Percentiles rank a stretch among this genome's conserved stretches.
These are phyloP conservation scores for Xerocomellus dryophilus DNA, from an alignment of 768 basidiomycete genomes.

Conservation along the genomic window DNA sequence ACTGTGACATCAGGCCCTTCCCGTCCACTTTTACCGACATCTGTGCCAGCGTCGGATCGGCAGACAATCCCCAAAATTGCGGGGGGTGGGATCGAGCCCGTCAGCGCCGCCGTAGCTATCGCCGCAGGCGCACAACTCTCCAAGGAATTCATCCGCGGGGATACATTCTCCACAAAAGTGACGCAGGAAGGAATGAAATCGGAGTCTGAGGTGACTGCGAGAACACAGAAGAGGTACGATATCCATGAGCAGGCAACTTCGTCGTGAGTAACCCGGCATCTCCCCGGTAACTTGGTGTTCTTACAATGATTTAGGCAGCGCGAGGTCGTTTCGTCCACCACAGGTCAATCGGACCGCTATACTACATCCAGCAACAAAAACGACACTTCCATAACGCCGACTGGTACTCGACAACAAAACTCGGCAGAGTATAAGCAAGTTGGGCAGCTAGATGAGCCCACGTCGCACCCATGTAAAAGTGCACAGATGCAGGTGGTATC, in stretches of 20 bases:
- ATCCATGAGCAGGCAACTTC: not conserved
- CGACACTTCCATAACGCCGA: not conserved
- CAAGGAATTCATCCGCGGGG: not conserved
- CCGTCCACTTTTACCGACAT: no score
- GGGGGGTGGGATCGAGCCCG: not conserved
- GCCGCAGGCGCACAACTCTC: not conserved
- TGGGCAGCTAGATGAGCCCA: not conserved
- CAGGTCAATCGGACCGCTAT: not conserved
- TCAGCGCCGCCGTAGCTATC: not conserved
- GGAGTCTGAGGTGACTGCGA: not conserved
- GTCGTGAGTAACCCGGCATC: slow-evolving; percentile 4
- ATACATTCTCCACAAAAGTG: not conserved
- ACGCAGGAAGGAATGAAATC: not conserved
- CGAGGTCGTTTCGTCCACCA: not conserved
- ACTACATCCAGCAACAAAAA: not conserved
- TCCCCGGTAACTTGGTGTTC: not conserved
- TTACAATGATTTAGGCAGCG: slow-evolving; percentile 1
- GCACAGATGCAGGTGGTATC: not conserved
- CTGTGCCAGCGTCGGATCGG: not conserved
- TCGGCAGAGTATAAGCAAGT: not conserved
- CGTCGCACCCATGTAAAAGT: not conserved
- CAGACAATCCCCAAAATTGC: not conserved
- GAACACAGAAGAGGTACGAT: not conserved
- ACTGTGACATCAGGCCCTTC: not conserved
- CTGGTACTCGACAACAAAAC: not conserved